Percentiles rank a stretch among this genome's conserved stretches.
Conservation (phyloP, 768 basidiomycete species). For the Trametes punicea region DNA sequence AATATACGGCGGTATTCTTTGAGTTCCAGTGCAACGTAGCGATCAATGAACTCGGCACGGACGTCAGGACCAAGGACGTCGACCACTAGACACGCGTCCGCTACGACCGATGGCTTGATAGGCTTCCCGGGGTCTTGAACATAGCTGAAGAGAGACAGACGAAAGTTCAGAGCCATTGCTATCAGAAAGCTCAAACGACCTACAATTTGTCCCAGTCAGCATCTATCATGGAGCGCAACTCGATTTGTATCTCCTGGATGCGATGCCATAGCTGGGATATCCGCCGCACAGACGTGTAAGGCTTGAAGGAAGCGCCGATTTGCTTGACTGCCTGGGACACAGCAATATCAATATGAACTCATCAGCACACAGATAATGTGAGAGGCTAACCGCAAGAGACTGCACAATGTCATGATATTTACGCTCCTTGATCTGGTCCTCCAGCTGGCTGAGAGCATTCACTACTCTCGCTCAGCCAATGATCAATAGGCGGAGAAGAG, state of each 20-base stretch:
- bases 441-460: conserved; percentile 77
- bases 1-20: conserved; percentile 98
- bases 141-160: conserved; percentile 49
- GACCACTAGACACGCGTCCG: conserved; percentile 83
- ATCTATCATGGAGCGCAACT: conserved; percentile 76
- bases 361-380: neutral
- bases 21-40: conserved; percentile 85
- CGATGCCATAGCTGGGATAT: conserved; percentile 77
- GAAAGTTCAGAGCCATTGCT: neutral
- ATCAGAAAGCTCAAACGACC: conserved; percentile 30
- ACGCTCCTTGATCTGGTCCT: conserved; percentile 72
- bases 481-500: neutral
- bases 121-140: conserved; percentile 68
- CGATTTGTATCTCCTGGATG: conserved; percentile 80
- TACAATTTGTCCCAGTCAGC: conserved; percentile 91
- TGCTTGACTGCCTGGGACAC: conserved; percentile 76
- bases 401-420: conserved; percentile 83
- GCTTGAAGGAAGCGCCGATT: conserved; percentile 75
- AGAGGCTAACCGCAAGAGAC: conserved; percentile 62
- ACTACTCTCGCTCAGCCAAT: conserved; percentile 42
- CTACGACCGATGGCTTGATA: conserved; percentile 60
- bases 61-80: conserved; percentile 88
- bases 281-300: conserved; percentile 70
- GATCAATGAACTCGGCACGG: conserved; percentile 75
- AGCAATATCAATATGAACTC: neutral